Conservation (phyloP, 768 basidiomycete genomes). For the Amanita exitialis region DNA sequence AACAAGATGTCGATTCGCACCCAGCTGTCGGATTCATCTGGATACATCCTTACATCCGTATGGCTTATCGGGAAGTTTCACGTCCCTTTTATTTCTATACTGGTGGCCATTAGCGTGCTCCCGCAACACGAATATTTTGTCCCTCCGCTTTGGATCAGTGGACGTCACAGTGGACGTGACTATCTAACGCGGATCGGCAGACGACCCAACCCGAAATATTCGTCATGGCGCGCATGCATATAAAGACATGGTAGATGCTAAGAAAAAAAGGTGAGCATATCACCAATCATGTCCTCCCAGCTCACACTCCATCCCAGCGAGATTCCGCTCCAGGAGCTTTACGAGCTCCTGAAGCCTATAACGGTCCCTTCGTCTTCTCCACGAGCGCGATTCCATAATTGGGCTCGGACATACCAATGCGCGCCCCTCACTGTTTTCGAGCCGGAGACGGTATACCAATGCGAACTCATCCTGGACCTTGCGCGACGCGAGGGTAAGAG, state of each 20-base stretch:
- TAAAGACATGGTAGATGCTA: slow-evolving; percentile 25
- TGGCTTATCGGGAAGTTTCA: slow-evolving; percentile 3
- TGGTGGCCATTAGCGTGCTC: not conserved
- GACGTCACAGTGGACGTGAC: not conserved
- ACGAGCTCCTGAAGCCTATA: slow-evolving; percentile 43
- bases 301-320: slow-evolving; percentile 22
- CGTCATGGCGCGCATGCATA: slow-evolving; percentile 16
- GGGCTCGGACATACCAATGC: slow-evolving; percentile 76
- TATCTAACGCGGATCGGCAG: not conserved
- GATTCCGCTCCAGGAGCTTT: slow-evolving; percentile 38
- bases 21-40: not conserved
- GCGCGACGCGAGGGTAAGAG: slow-evolving; percentile 62
- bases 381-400: slow-evolving; percentile 60
- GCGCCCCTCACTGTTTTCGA: slow-evolving; percentile 62
- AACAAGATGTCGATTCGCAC: not conserved
- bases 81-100: not conserved
- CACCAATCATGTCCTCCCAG: slow-evolving; percentile 26
- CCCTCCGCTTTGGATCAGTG: not conserved
- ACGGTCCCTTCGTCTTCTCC: slow-evolving; percentile 32
- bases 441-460: slow-evolving; percentile 61
- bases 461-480: slow-evolving; percentile 68
- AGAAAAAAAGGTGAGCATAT: slow-evolving; percentile 8
- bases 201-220: not conserved
- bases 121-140: not conserved
- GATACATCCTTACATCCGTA: slow-evolving; percentile 3